phyloP scores from a whole-genome alignment of 176 grass and related monocot species.

The Leersia perrieri region DNA sequence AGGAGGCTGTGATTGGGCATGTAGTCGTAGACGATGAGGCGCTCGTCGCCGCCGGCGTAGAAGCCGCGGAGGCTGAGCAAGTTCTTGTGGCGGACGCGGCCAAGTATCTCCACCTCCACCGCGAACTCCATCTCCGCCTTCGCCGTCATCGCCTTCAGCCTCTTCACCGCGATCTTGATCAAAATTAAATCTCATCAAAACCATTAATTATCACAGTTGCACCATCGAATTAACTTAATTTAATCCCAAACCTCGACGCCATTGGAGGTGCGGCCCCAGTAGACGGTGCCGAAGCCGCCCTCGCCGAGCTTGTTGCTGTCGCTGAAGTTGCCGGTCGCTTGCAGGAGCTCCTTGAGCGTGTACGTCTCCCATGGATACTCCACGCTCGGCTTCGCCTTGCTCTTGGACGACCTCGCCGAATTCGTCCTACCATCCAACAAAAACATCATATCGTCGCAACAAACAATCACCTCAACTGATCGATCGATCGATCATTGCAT shows the following conservation, averaged over 20 bases:
- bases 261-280: constrained; percentile 57
- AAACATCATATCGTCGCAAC: not conserved
- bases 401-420: constrained; percentile 34
- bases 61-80: constrained; percentile 68
- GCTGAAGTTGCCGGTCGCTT: constrained; percentile 69
- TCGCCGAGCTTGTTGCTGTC: constrained; percentile 67
- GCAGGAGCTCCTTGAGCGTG: constrained; percentile 64
- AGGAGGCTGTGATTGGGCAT: constrained; percentile 84
- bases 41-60: constrained; percentile 61
- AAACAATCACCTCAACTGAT: not conserved
- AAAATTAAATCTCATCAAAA: too few species aligned
- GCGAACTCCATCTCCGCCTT: constrained; percentile 86
- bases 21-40: constrained; percentile 84
- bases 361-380: constrained; percentile 78
- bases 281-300: constrained; percentile 77
- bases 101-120: constrained; percentile 79
- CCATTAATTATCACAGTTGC: too few species aligned
- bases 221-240: too few species aligned
- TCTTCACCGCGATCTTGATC: constrained; percentile 71
- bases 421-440: not conserved
- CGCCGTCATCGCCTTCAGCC: constrained; percentile 65
- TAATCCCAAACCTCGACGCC: constrained; percentile 67
- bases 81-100: constrained; percentile 64
- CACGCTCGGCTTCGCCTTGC: constrained; percentile 6
- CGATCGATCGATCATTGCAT: not conserved